Percentiles rank a stretch among this genome's conserved stretches.
phyloP scores from a whole-genome alignment of 306 rosid genomes.

The Quercus suber region DNA sequence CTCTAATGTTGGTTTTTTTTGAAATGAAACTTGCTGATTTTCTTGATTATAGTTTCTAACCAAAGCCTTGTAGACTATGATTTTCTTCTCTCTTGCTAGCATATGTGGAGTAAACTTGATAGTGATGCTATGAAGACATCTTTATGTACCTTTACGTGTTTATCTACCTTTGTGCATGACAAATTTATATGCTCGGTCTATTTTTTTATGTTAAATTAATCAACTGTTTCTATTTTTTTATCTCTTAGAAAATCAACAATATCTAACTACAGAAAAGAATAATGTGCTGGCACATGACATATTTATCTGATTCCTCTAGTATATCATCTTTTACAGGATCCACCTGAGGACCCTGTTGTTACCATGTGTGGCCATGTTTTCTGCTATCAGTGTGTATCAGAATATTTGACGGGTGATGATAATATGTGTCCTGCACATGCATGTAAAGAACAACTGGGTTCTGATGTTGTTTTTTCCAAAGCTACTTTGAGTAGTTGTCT shows the following conservation, averaged over 20 bases:
- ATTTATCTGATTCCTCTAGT: conserved; percentile 27
- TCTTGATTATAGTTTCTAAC: neutral
- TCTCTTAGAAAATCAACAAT: neutral
- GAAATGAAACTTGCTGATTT: neutral
- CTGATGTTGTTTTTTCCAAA: conserved; percentile 73
- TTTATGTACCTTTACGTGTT: neutral
- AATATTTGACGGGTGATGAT: conserved; percentile 73
- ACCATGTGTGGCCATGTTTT: conserved; percentile 93
- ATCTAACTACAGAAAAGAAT: neutral
- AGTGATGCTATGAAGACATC: neutral
- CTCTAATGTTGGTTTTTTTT: neutral
- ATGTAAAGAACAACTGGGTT: conserved; percentile 68
- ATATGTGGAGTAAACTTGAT: neutral
- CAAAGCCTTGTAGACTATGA: neutral
- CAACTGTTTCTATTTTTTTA: neutral
- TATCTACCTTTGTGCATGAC: neutral
- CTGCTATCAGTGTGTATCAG: conserved; percentile 91
- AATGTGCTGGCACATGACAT: neutral
- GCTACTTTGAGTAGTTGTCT: conserved; percentile 73
- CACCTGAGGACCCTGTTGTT: conserved; percentile 82
- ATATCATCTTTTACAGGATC: conserved; percentile 64
- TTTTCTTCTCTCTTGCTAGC: neutral
- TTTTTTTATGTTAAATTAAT: neutral
- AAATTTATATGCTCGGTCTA: neutral
- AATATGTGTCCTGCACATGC: conserved; percentile 67